Base-by-base conservation (phyloP, 1,139 yeast genomes). In the Geotrichum phurueaensis region DNA sequence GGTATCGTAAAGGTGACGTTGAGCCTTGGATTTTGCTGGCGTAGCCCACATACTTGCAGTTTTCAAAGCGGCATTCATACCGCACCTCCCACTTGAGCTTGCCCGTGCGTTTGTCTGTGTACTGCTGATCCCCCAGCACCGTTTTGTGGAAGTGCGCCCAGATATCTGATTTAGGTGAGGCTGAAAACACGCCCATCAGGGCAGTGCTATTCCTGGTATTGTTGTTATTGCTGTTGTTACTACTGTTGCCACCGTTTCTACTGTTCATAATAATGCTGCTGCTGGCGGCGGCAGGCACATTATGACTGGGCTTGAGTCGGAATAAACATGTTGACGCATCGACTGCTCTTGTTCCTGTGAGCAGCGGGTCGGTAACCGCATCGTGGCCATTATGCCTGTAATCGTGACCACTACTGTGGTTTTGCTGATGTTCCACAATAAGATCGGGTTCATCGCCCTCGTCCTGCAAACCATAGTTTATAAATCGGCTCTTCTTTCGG, bases 21-120 rank as follows among this genome's bases (percentile, higher is more conserved):
- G 56, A 53, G 33, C 56, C 56, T 22, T 53, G 56, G 13, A 53
- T 29, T 23, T 53, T 53, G 22, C 56, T 53, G 20, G 56, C 49
- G 18, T 20, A 53, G 12, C 49, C 45, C 33, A 36, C 43, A 25
- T 53, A 53, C 36, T 15, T 18, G 29, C 56, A 53, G 12, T 36
- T 36, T 3, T 36, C 56, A 36, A 53, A 36, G 27, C 27, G 27
- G 50, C 56, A 53, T 25, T 27, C 56, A 25, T 53, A 53, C 22
- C 39, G 49, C 12, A 36, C 56, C n/a, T 53, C 56, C 25, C 31
- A 27, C 31, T 43, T 36, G 5, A 39, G 33, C 39, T 31, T 27
- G 3, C 56, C 56, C 9, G 56, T 39, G 22, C 56, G 56, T 22
- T 43, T 53, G 36, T 53, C 56, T 12, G 27, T 47, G 22, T 53